Evolutionary conservation across 176 grass and related monocot species (phyloP), one percentile per base, ranked within the genome.

Genomic region (Ensete ventricosum): DNA sequence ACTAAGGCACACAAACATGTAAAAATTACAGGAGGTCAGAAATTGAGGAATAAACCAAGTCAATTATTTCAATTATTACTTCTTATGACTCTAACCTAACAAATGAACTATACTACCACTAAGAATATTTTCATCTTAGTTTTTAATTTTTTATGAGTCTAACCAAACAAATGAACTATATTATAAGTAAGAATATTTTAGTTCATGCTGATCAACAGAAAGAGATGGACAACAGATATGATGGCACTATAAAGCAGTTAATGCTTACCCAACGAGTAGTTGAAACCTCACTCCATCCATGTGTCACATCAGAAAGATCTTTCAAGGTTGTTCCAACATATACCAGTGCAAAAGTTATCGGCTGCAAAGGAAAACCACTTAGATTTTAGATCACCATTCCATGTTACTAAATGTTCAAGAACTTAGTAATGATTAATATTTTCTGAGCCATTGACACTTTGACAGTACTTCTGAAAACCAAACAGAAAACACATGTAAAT

Each of bases 321-420:
- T 98, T 98, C 66, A 98, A 78, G 62, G 94, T 98, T 69, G 94
- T 98, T 67, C 94, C 94, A 70, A 98, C 86, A 83, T 98, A 98
- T 73, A 98, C 94, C 67, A 98, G 81, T 43, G 90, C 90, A 14
- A 98, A 74, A 53, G 94, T 98, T 64, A 98, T 98, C 77, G 94
- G 94, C 94, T 98, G 88, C 14, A 74, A 66, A 74, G 27, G 71
- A 62, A 64, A 66, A 76, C 74, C 80, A 66, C 76, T 53, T 48
- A 79, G 57, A 20, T 53, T 0, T 74, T 43, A 62, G 9, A 58
- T 50, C 64, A 55, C 14, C 19, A 12, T 26, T 23, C 22, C 73
- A 73, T 64, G 55, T 69, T 51, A 43, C 34, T 43, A 6, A 4
- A 43, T 43, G 34, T 43, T 43, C 34, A 43, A 43, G 34, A 43